Percentiles rank a stretch among this genome's conserved stretches.
These are phyloP conservation scores for Capronia americana DNA, from an alignment of 2,329 filamentous ascomycete genomes.

Conservation along the genomic window DNA sequence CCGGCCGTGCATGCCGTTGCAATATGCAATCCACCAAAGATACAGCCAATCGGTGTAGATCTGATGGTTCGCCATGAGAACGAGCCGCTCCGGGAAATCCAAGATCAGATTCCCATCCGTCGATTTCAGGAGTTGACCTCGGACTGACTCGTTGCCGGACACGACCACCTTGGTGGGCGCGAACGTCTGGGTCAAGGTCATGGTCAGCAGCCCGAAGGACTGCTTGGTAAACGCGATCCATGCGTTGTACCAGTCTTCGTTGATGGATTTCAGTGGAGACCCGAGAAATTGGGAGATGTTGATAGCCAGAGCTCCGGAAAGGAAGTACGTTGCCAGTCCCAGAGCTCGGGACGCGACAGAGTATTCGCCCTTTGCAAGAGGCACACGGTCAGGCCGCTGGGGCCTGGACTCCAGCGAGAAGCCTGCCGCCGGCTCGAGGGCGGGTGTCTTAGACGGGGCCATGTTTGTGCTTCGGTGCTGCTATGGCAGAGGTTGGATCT, in stretches of 20 bases:
- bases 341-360: slow-evolving; percentile 40
- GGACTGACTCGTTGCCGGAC: slow-evolving; percentile 81
- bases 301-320: slow-evolving; percentile 51
- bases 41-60: slow-evolving; percentile 93
- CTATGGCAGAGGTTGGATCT: background rate
- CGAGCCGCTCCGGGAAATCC: slow-evolving; percentile 78
- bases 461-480: slow-evolving; percentile 9
- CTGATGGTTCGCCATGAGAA: slow-evolving; percentile 88
- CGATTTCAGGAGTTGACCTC: slow-evolving; percentile 73
- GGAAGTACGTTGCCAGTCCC: slow-evolving; percentile 42
- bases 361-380: slow-evolving; percentile 36
- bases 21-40: slow-evolving; percentile 93
- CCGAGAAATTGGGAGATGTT: slow-evolving; percentile 77
- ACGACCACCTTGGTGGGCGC: slow-evolving; percentile 82
- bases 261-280: slow-evolving; percentile 74
- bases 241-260: slow-evolving; percentile 78
- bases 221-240: slow-evolving; percentile 90
- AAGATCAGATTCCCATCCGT: slow-evolving; percentile 76
- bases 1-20: slow-evolving; percentile 80
- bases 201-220: slow-evolving; percentile 78
- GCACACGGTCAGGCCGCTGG: slow-evolving; percentile 35
- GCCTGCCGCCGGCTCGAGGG: slow-evolving; percentile 35
- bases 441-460: slow-evolving; percentile 28
- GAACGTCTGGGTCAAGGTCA: slow-evolving; percentile 84
- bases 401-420: slow-evolving; percentile 37